phyloP scores from a whole-genome alignment of 2,329 filamentous ascomycete species.

The Xylariaceae sp. region DNA sequence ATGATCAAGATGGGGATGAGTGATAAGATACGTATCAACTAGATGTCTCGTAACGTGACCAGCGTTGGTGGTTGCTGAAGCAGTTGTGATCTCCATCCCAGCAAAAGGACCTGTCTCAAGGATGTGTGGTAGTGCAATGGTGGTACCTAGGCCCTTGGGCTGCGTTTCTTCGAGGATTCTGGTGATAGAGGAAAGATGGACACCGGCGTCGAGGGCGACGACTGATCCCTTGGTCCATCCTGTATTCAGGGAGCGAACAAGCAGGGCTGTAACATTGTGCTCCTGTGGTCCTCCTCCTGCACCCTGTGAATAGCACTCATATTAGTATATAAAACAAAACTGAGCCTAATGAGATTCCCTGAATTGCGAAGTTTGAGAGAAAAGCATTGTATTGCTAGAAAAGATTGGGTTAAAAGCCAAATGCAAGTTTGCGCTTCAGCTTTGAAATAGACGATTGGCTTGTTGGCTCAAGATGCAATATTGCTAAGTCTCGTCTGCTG shows the following conservation, averaged over 20 bases:
- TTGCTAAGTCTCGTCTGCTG: background rate
- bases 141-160: conserved; percentile 46
- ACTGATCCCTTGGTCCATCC: conserved; percentile 84
- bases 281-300: conserved; percentile 89
- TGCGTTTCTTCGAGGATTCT: conserved; percentile 71
- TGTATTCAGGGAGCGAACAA: conserved; percentile 81
- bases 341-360: background rate
- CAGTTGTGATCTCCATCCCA: conserved; percentile 73
- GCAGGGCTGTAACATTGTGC: conserved; percentile 86
- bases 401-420: background rate
- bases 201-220: conserved; percentile 92
- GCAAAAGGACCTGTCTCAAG: conserved; percentile 77
- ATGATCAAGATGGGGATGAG: conserved; percentile 96
- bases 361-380: too few species aligned
- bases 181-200: conserved; percentile 86
- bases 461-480: conserved; percentile 5
- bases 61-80: conserved; percentile 77
- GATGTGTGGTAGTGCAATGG: conserved; percentile 56
- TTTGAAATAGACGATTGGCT: conserved; percentile 3
- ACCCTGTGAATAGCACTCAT: conserved; percentile 61
- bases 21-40: conserved; percentile 89
- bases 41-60: conserved; percentile 79
- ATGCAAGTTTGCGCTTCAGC: background rate
- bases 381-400: background rate
- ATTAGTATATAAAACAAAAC: conserved; percentile 14